Conservation (phyloP, 164 flowering plant genomes). For the Aristolochia californica region DNA sequence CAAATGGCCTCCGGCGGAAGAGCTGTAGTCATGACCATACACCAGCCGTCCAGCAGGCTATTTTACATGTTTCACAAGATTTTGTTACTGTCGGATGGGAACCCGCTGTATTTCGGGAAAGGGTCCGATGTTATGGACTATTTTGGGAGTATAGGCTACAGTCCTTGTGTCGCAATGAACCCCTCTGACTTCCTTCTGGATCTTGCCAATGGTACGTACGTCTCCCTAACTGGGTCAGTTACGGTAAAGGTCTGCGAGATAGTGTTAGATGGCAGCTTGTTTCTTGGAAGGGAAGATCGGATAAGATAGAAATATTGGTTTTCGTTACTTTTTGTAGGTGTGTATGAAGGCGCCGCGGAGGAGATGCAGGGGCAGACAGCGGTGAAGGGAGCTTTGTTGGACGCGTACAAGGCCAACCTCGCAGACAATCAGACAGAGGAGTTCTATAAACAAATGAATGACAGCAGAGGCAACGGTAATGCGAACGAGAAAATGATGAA, state of each 20-base stretch:
- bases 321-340: background rate
- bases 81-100: constrained; percentile 55
- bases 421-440: constrained; percentile 1
- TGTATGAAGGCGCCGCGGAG: background rate
- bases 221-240: background rate
- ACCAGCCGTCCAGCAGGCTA: constrained; percentile 74
- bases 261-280: background rate
- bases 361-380: background rate
- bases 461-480: background rate
- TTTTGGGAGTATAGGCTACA: constrained; percentile 43
- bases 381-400: background rate
- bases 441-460: background rate
- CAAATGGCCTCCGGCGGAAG: constrained; percentile 49
- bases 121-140: constrained; percentile 52
- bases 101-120: constrained; percentile 50
- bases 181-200: constrained; percentile 72
- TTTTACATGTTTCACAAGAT: constrained; percentile 73
- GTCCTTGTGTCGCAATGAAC: constrained; percentile 54
- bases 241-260: background rate
- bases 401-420: constrained; percentile 3
- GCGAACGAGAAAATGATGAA: background rate
- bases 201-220: constrained; percentile 70
- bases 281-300: too few species aligned
- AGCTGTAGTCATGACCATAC: constrained; percentile 59
- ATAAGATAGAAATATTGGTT: too few species aligned